Evolutionary conservation across 2,329 filamentous ascomycete species (phyloP), one percentile per base, ranked within the genome.

Genomic region (Coniosporium tulheliwenetii): DNA sequence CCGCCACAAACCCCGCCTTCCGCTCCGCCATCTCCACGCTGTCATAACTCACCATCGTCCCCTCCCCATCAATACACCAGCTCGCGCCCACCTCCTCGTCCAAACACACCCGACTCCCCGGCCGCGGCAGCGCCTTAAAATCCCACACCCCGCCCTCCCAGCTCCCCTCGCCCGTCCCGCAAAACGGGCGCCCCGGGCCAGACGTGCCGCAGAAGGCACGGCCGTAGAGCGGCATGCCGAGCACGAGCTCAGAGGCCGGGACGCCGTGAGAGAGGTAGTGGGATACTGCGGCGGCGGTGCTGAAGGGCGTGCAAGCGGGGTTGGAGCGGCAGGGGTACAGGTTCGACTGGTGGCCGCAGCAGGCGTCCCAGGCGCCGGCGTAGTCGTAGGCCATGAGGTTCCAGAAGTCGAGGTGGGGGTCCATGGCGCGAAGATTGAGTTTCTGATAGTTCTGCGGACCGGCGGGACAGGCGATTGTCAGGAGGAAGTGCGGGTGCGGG

Each of bases 191-290:
- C 1, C 89, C 89, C 0, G 76, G 71, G 0, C 86, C 87, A 19
- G 80, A 70, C 0, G 89, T 95, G 47, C 77, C 74, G 49, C 77
- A 70, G 57, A 95, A 96, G 0, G 84, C 77, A 31, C 86, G 81
- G 1, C 89, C 89, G 56, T 95, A 96, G 10, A 96, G 66, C 2
- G 89, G 87, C 81, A 95, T 89, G 2, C 89, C 87, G 10, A 95
- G 60, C 2, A 94, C 82, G 41, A 96, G 75, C 62, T 94, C 95
- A 45, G 67, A 55, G 0, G 77, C 56, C 0, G 70, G 54, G 0
- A 95, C 19, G 5, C 65, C 64, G 3, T 71, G 69, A 1, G 62
- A 55, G 12, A 73, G 65, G 63, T 95, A 96, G 50, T 76, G 70
- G 10, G 76, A 64, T 5, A 96, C 64, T 0, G 87, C 86, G 1